Evolutionary conservation across 1,284 basidiomycete species (phyloP), one percentile per base, ranked within the genome.

Genomic region (Boletus semigastroideus): DNA sequence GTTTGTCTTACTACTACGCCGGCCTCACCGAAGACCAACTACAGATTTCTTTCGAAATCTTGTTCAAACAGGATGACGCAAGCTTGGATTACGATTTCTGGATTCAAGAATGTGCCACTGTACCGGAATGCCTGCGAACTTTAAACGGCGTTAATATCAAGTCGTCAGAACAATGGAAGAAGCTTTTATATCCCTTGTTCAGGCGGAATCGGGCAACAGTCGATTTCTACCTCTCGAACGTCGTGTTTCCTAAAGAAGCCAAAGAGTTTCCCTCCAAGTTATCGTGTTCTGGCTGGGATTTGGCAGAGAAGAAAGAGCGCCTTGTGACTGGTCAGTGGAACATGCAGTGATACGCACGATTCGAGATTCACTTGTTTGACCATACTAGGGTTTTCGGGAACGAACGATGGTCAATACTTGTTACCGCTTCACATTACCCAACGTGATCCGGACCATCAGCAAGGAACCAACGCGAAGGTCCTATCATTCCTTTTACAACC

Each of bases 381-480:
- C 6, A 13, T 19, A 5, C 16, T 74, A 82, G 79, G 80, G 0
- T 82, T 82, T 59, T 82, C 78, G 42, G 80, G 81, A 13, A 82
- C 80, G 3, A 83, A 82, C 44, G 80, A 82, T 56, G 74, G 74
- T 31, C 69, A 66, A 41, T 74, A 78, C 52, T 62, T 83, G 2
- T 64, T 80, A 4, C 80, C 79, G 0, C 69, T 68, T 0, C 73
- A 75, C 2, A 78, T 82, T 40, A 57, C 54, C 0, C 80, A 82
- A 50, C 50, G 58, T 0, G 77, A 81, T 52, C 70, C 71, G 0
- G 58, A 67, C 1, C 64, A 69, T 27, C 78, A 80, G 49, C 64
- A 59, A 3, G 62, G 69, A 14, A 82, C 78, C 2, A 81, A 80
- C 43, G 79, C 79, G 0, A 71, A 71, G 48, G 78, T 81, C 1